Evolutionary conservation across 2,329 filamentous ascomycete genomes (phyloP).

Genomic region (Huntiella bhutanensis): DNA sequence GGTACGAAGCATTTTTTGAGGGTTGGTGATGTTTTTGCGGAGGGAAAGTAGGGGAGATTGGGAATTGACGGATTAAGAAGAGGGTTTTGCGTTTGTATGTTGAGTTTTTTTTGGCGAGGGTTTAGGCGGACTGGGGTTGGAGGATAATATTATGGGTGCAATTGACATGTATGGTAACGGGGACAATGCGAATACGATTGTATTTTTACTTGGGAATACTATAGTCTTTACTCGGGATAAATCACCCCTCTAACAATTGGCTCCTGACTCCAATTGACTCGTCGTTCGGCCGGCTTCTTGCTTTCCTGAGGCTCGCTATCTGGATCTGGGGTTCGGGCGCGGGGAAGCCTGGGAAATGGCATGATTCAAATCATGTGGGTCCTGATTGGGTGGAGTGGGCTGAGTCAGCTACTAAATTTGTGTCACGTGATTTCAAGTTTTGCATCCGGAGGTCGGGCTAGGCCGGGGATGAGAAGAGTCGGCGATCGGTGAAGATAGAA

Average conservation of each 20-base stretch:
- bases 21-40: slow-evolving; percentile 1
- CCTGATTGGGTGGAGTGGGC: slow-evolving; percentile 7
- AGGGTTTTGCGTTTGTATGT: not conserved
- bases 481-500: too few relatives aligned
- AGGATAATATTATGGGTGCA: not conserved
- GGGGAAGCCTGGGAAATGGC: slow-evolving; percentile 3
- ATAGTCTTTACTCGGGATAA: too few relatives aligned
- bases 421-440: slow-evolving; percentile 8
- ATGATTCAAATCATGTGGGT: slow-evolving; percentile 10
- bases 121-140: not conserved
- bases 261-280: too few relatives aligned
- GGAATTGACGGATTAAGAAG: not conserved
- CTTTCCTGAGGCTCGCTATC: too few relatives aligned
- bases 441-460: not conserved
- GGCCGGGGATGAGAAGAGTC: too few relatives aligned
- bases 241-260: too few relatives aligned
- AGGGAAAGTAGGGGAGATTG: slow-evolving; percentile 1
- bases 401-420: slow-evolving; percentile 6
- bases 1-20: slow-evolving; percentile 33
- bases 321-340: not conserved
- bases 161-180: not conserved
- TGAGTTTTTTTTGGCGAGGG: not conserved
- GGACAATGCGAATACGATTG: not conserved
- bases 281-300: too few relatives aligned
- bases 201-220: not conserved